A percentile compares a stretch with the other conserved stretches of the same genome.
Conservation (phyloP, 768 basidiomycete species). For the Mycena floridula region DNA sequence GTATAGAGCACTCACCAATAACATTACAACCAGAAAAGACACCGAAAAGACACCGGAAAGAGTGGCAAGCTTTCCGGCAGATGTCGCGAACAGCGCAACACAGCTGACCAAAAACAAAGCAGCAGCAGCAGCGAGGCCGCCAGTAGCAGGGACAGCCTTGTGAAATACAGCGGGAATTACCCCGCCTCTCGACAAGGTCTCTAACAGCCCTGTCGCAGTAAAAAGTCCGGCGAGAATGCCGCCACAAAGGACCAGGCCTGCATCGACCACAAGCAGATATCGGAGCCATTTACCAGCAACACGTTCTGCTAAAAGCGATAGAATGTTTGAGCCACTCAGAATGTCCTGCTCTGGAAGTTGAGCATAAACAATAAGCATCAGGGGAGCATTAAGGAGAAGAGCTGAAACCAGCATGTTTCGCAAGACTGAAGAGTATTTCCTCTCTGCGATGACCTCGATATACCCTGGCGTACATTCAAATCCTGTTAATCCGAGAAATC, state of each 20-base stretch:
- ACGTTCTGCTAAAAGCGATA: conserved; percentile 55
- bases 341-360: conserved; percentile 48
- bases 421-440: conserved; percentile 51
- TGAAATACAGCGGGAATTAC: conserved; percentile 53
- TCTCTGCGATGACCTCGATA: conserved; percentile 51
- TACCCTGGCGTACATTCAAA: conserved; percentile 72
- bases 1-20: conserved; percentile 24
- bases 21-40: conserved; percentile 61
- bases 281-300: conserved; percentile 62
- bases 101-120: conserved; percentile 12
- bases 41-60: conserved; percentile 47
- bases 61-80: background rate
- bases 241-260: conserved; percentile 65
- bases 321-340: conserved; percentile 48
- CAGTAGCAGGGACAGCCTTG: conserved; percentile 37
- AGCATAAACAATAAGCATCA: conserved; percentile 58
- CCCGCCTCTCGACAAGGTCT: conserved; percentile 52
- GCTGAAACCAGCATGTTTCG: conserved; percentile 60
- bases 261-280: conserved; percentile 58
- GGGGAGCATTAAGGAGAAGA: conserved; percentile 45
- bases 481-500: conserved; percentile 68
- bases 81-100: background rate
- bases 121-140: conserved; percentile 48
- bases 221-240: conserved; percentile 63
- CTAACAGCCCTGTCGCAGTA: conserved; percentile 52